Conservation (phyloP, 140 eudicot genomes). For the Stevia rebaudiana region DNA sequence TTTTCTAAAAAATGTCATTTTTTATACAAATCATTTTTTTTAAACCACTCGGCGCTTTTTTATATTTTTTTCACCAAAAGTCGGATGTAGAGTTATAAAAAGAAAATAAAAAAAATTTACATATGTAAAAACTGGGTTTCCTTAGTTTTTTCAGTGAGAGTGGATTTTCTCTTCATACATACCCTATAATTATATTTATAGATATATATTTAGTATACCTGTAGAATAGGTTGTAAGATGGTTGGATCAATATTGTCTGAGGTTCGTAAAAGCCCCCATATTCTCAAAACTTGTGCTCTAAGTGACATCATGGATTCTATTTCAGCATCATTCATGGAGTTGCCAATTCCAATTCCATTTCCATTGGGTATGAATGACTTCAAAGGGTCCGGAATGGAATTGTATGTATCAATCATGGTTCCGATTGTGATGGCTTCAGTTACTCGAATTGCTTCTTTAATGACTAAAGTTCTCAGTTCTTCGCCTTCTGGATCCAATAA, state of each 20-base stretch:
- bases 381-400: slow-evolving; percentile 54
- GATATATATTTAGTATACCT: slow-evolving; percentile 45
- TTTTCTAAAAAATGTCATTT: no score
- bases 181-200: no score
- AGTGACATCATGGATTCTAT: slow-evolving; percentile 68
- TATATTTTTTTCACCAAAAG: no score
- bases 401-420: slow-evolving; percentile 58
- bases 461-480: slow-evolving; percentile 66
- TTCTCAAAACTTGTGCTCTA: slow-evolving; percentile 78
- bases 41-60: no score
- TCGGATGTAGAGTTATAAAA: no score
- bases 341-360: slow-evolving; percentile 42
- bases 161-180: no score
- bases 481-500: slow-evolving; percentile 85
- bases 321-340: slow-evolving; percentile 45
- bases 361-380: slow-evolving; percentile 42
- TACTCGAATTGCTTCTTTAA: slow-evolving; percentile 73
- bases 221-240: slow-evolving; percentile 77
- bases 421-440: slow-evolving; percentile 79
- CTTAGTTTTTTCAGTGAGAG: no score
- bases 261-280: slow-evolving; percentile 72
- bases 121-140: no score
- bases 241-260: slow-evolving; percentile 71
- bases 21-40: no score
- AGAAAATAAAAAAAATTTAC: no score